Base-by-base conservation (phyloP, 129 eudicot genomes). In the Erigeron canadensis region DNA sequence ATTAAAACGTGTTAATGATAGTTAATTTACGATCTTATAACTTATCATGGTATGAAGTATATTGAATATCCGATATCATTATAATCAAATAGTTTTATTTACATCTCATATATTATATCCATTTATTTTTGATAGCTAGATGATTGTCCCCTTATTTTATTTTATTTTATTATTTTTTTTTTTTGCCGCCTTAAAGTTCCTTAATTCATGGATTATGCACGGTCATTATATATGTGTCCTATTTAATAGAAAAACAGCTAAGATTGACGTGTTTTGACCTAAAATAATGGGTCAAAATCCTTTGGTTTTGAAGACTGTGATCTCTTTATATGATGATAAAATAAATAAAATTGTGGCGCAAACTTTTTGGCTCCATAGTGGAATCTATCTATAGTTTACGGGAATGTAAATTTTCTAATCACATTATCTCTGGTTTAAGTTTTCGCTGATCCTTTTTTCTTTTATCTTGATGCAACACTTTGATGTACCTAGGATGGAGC, bases 211-310 rank as follows among this genome's bases (percentile, higher is more conserved):
- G 45, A 34, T 48, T 48, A 50, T 13, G 50, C 28, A 6, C 34
- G 44, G 61, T 15, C 53, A 39, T 0, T 28, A 28, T 28, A 28
- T 28, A 53, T 47, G 17, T 34, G 44, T 75, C 65, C 38, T 65
- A 37, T 64, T 74, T 41, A 15, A 5, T 39, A 41, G 18, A 51
- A 54, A 65, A 44, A 9, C 12, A 56, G 4, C 9, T 37, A 54
- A 23, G 41, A 10, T 65, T 22, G n/a, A 44, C 22, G 56, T 42
- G 28, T 48, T 54, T 39, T 74, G 71, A 74, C 71, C 71, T 48
- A 51, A 63, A 41, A 65, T 65, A 75, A 56, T 63, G 58, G 73
- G 79, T 75, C 73, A 75, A 75, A 54, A 67, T n/a, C 56, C n/a
- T 43, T 65, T 51, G 7, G 5, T 54, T 42, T 67, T 23, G 41